Evolutionary conservation across 2,329 filamentous ascomycete species (phyloP).

Genomic region (Cladosporium sp.): DNA sequence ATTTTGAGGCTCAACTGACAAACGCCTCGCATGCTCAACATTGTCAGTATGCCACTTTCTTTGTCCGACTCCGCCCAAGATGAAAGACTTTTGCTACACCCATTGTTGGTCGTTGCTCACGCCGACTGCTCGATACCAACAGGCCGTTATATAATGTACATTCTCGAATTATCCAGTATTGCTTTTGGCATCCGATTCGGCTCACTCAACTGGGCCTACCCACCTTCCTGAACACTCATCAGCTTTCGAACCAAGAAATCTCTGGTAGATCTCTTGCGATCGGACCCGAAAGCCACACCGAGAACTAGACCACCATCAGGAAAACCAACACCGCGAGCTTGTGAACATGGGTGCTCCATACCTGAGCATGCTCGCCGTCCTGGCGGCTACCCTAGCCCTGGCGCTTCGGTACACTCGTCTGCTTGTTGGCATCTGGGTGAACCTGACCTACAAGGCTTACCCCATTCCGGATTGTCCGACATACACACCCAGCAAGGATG

Average conservation of each 20-base stretch:
- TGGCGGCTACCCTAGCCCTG: constrained; percentile 14
- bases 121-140: not conserved
- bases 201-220: not conserved
- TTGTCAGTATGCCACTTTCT: not conserved
- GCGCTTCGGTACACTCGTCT: constrained; percentile 26
- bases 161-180: not conserved
- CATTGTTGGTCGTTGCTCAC: not conserved
- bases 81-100: not conserved
- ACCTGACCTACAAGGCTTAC: constrained; percentile 25
- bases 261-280: not conserved
- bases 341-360: not conserved
- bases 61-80: not conserved
- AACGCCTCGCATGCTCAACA: not conserved
- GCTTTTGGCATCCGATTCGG: not conserved
- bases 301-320: not conserved
- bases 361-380: constrained; percentile 5
- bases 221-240: not conserved
- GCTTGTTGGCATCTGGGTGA: constrained; percentile 28
- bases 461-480: constrained; percentile 22
- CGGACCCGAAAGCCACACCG: not conserved
- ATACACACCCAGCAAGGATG: constrained; percentile 23
- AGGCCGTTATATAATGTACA: not conserved
- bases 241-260: not conserved
- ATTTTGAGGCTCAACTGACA: not conserved
- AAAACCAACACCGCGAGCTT: not conserved